Evolutionary conservation across 257 asterid species (phyloP).

Genomic region (Anisodus acutangulus): DNA sequence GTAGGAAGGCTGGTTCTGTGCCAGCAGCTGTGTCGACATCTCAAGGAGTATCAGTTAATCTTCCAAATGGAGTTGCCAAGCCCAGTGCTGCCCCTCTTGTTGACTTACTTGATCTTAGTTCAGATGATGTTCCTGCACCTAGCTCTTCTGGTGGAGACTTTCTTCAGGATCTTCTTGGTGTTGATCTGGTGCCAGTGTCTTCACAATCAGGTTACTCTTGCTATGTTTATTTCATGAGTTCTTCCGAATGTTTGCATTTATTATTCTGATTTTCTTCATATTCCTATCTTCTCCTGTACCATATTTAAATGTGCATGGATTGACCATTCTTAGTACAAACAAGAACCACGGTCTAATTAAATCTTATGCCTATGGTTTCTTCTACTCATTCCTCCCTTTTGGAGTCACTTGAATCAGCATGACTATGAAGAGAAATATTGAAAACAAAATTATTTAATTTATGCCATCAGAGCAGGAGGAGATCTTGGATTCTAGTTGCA

Average conservation of each 20-base stretch:
- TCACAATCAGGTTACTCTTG: slow-evolving; percentile 62
- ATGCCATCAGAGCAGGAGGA: background rate
- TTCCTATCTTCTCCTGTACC: slow-evolving; percentile 2
- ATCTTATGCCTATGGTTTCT: background rate
- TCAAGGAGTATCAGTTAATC: slow-evolving; percentile 66
- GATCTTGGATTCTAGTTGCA: background rate
- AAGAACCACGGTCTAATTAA: background rate
- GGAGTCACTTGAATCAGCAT: background rate
- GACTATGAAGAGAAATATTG: slow-evolving; percentile 2
- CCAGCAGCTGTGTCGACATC: slow-evolving; percentile 79
- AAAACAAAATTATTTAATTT: background rate
- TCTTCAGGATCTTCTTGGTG: slow-evolving; percentile 93
- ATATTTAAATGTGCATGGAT: background rate
- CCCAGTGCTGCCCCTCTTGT: slow-evolving; percentile 71
- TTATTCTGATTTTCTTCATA: slow-evolving; percentile 19
- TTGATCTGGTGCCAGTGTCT: slow-evolving; percentile 58
- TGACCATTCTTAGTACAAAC: background rate
- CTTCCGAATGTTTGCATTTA: background rate
- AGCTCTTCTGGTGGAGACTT: slow-evolving; percentile 83
- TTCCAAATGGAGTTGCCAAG: slow-evolving; percentile 85
- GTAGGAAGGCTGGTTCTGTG: slow-evolving; percentile 82
- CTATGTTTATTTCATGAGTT: slow-evolving; percentile 15
- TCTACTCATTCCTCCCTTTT: slow-evolving; percentile 8
- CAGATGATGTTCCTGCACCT: slow-evolving; percentile 70
- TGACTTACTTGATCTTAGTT: slow-evolving; percentile 84